Percentiles rank a stretch among this genome's conserved stretches.
These are phyloP conservation scores for Parafenestella ontariensis DNA, from an alignment of 2,329 filamentous ascomycete species.

Conservation along the genomic window DNA sequence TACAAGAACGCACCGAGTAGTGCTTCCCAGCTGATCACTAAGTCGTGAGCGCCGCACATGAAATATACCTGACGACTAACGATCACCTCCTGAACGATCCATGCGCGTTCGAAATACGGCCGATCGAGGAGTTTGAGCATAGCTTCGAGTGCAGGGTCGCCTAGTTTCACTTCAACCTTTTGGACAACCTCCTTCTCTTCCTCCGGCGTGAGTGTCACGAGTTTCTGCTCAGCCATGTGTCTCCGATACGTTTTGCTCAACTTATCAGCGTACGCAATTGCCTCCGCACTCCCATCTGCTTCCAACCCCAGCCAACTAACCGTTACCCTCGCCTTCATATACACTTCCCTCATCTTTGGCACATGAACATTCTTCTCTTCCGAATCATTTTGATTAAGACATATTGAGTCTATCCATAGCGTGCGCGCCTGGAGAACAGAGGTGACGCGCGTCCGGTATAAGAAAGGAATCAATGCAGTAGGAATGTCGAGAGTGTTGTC, in stretches of 20 bases:
- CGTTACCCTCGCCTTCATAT: conserved; percentile 3
- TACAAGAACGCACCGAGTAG: conserved; percentile 2
- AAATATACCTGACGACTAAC: conserved; percentile 1
- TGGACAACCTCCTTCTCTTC: not conserved
- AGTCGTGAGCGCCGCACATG: not conserved
- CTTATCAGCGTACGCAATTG: conserved; percentile 1
- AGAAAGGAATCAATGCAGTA: conserved; percentile 8
- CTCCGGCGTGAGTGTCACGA: not conserved
- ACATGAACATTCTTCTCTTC: conserved; percentile 15
- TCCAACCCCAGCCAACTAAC: conserved; percentile 10
- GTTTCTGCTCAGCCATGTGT: not conserved
- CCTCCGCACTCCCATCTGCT: conserved; percentile 1
- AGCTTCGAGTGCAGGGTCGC: conserved; percentile 3
- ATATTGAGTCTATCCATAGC: conserved; percentile 14
- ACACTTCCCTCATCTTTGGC: conserved; percentile 6
- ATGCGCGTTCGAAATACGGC: conserved; percentile 13
- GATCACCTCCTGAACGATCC: conserved; percentile 18
- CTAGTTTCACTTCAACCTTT: not conserved
- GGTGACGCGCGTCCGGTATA: conserved; percentile 3
- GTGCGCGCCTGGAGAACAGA: not conserved
- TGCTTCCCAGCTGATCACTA: not conserved
- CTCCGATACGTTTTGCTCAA: not conserved
- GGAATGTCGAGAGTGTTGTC: conserved; percentile 6
- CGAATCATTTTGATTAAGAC: conserved; percentile 11
- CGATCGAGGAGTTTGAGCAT: conserved; percentile 6